phyloP scores from a whole-genome alignment of 495 filamentous ascomycete genomes.

The Aspergillus taichungensis region DNA sequence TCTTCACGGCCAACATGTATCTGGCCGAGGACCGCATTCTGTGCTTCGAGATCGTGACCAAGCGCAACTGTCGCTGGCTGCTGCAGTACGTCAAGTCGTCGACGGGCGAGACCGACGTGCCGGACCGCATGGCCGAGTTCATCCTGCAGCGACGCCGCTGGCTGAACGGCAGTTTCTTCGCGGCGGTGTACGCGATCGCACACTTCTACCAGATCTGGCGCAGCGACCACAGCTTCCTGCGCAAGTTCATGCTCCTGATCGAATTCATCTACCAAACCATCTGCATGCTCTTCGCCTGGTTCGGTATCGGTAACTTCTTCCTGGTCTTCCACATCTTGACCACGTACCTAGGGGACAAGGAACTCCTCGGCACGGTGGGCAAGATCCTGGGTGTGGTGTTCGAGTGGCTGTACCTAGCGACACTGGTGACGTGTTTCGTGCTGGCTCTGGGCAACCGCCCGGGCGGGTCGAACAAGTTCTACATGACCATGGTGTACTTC shows the following conservation, averaged over 20 bases:
- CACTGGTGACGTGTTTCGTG: conserved; percentile 89
- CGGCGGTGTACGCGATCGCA: conserved; percentile 87
- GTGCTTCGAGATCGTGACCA: conserved; percentile 96
- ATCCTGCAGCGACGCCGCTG: conserved; percentile 94
- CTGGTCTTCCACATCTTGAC: conserved; percentile 97
- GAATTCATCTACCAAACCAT: conserved; percentile 92
- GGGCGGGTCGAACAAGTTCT: conserved; percentile 85
- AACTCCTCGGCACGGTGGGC: conserved; percentile 65
- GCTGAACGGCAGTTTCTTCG: conserved; percentile 98
- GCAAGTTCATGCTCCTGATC: conserved; percentile 82
- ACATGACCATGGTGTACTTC: conserved; percentile 95
- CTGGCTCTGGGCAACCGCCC: conserved; percentile 91
- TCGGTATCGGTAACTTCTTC: conserved; percentile 99
- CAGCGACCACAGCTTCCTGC: conserved; percentile 75
- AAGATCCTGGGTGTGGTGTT: conserved; percentile 79
- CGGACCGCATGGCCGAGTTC: conserved; percentile 85
- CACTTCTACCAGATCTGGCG: conserved; percentile 94
- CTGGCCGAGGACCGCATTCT: conserved; percentile 98
- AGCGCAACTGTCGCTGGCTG: conserved; percentile 95
- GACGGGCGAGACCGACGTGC: conserved; percentile 96
- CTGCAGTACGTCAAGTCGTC: conserved; percentile 96
- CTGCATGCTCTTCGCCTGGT: conserved; percentile 98
- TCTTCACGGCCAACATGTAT: conserved; percentile 99
- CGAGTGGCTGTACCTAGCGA: conserved; percentile 92
- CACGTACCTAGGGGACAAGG: conserved; percentile 58